Base-by-base conservation (phyloP, 1,139 yeast genomes). In the Arxiozyma telluris region DNA sequence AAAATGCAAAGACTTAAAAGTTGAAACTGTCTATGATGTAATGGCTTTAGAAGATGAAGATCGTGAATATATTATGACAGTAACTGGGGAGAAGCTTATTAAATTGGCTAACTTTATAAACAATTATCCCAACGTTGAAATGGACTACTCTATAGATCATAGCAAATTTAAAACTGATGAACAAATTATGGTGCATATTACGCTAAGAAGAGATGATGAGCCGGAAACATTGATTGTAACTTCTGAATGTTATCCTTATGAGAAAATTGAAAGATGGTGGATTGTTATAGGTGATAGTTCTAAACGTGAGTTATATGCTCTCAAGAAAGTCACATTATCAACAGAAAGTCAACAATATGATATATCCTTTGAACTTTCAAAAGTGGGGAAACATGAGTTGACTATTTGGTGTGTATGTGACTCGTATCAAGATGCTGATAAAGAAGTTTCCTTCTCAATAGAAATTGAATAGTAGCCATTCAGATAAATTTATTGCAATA, bases 341-440 rank as follows among this genome's bases (percentile, higher is more conserved):
- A 76, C 80, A 57, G 82, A 83, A 54, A 65, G 70, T 1, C 88
- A 84, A 63, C 64, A 71, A 3, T 74, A 84, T 21, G 73, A 72
- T 11, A 63, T 93, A 52, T 79, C 78, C 30, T 79, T 87, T 59
- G 73, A 81, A 0, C 67, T 87, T 21, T 84, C 90, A 0, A 75
- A 71, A 3, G 68, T 77, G 4, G 96, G 96, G 0, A 68, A 71
- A 8, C 85, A 83, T 55, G 68, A 76, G 15, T 70, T 90, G 44
- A 80, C 83, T 0, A 72, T 89, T 2, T 91, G 96, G 96, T 84
- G 93, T 64, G 79, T 91, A 70, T 87, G 97, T 70, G 98, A 91
- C 65, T 84, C 96, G 0, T 93, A 91, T 64, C 63, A 88, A 38
- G 98, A 90, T 66, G 95, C 90, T 2, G 98, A 93, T 66, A 88